phyloP scores from a whole-genome alignment of 1,284 basidiomycete species.

The Phenoliferia sp. region DNA sequence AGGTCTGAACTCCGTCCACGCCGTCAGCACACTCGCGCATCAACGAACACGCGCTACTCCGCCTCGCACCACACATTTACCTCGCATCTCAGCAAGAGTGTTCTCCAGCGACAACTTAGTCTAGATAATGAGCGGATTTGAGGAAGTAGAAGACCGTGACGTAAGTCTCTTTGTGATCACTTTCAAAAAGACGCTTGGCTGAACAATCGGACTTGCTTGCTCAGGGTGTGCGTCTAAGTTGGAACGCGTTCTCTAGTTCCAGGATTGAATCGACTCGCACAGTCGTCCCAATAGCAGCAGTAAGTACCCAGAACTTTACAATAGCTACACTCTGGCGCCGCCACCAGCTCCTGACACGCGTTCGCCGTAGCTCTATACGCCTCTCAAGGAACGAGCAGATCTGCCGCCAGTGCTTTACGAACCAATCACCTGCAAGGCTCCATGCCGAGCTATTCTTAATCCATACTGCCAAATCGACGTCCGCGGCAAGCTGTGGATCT shows the following conservation, averaged over 20 bases:
- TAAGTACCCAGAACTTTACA: no score
- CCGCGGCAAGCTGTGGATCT: constrained; percentile 97
- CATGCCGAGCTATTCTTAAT: constrained; percentile 94
- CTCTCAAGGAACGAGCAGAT: constrained; percentile 90
- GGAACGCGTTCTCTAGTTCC: constrained; percentile 98
- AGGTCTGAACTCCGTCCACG: no score
- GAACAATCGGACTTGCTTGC: no score
- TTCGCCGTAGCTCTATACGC: constrained; percentile 78
- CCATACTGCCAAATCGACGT: constrained; percentile 85
- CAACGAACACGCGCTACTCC: no score
- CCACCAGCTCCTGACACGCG: no score
- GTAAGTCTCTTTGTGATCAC: no score
- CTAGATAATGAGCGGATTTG: constrained; percentile 15
- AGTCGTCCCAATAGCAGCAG: constrained; percentile 91
- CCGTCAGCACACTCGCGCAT: no score
- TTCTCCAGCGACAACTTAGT: background rate
- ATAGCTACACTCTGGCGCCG: no score
- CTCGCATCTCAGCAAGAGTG: no score
- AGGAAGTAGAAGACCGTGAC: constrained; percentile 37
- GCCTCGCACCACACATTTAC: no score
- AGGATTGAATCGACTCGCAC: constrained; percentile 96
- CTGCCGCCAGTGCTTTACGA: constrained; percentile 95
- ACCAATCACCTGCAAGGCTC: constrained; percentile 96
- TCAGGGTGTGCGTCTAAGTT: constrained; percentile 59
- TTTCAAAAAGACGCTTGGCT: no score